phyloP scores from a whole-genome alignment of 1,284 basidiomycete species.

The Vanrija pseudolonga region DNA sequence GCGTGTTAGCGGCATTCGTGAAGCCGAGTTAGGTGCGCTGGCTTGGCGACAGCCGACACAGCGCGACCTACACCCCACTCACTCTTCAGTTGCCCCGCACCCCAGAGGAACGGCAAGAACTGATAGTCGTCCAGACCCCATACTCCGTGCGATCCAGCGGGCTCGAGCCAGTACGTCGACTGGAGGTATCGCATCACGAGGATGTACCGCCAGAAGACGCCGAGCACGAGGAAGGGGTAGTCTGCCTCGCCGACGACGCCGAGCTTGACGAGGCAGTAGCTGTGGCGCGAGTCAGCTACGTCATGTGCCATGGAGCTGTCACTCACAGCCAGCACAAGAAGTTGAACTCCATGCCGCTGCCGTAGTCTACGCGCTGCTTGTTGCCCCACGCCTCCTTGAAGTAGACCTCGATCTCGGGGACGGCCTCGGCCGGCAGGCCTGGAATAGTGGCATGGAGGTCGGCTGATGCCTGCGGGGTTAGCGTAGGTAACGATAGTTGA shows the following conservation, averaged over 20 bases:
- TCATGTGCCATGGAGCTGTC: not conserved
- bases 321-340: constrained; percentile 94
- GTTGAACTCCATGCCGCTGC: constrained; percentile 98
- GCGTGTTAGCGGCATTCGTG: constrained; percentile 7
- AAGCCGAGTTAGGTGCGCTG: not conserved
- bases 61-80: constrained; percentile 10
- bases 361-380: constrained; percentile 89
- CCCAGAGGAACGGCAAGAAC: constrained; percentile 91
- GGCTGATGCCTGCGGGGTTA: constrained; percentile 21
- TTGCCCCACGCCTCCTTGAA: constrained; percentile 90
- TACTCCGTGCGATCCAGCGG: constrained; percentile 94
- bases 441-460: constrained; percentile 58
- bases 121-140: constrained; percentile 99
- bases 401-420: constrained; percentile 70
- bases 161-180: constrained; percentile 95
- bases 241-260: constrained; percentile 66
- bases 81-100: constrained; percentile 69
- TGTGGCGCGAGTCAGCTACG: constrained; percentile 38
- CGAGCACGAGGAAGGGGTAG: constrained; percentile 71
- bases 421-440: constrained; percentile 58
- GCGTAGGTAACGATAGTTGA: not conserved
- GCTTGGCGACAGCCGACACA: not conserved
- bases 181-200: constrained; percentile 86
- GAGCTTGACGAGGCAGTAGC: constrained; percentile 75
- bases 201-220: constrained; percentile 93